Evolutionary conservation across 2,329 filamentous ascomycete species (phyloP).

Genomic region (Fusarium cyanostomum): DNA sequence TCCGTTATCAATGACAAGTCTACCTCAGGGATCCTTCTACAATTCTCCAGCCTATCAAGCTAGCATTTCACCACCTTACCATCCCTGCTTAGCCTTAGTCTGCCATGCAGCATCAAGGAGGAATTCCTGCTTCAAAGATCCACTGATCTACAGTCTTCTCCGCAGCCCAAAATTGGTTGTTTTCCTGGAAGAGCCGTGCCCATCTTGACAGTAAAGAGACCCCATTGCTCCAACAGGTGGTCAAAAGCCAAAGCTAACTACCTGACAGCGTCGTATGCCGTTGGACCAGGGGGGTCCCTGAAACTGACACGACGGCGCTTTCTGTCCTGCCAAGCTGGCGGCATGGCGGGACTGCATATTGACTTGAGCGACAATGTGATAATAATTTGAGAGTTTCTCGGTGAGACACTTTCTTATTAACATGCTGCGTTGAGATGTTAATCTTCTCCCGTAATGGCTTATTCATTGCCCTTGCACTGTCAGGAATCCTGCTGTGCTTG

Average conservation of each 20-base stretch:
- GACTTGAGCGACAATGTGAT: conserved; percentile 7
- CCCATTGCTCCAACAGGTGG: not conserved
- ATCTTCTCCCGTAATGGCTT: not conserved
- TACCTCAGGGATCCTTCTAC: conserved; percentile 5
- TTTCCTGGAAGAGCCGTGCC: not conserved
- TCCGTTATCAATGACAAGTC: conserved; percentile 1
- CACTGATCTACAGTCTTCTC: not conserved
- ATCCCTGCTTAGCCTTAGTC: not conserved
- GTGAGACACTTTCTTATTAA: conserved; percentile 1
- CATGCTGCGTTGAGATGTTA: conserved; percentile 21
- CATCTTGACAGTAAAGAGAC: not conserved
- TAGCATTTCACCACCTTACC: not conserved
- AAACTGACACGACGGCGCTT: conserved; percentile 37
- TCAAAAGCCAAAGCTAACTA: conserved; percentile 1
- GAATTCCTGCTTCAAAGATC: conserved; percentile 6
- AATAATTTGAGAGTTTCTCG: not conserved
- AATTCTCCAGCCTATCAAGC: conserved; percentile 18
- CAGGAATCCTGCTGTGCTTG: not conserved
- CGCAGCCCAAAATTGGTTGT: not conserved
- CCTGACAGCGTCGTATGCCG: conserved; percentile 20
- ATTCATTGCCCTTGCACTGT: conserved; percentile 19
- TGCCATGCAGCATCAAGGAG: not conserved
- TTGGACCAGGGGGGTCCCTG: conserved; percentile 30
- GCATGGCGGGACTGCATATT: conserved; percentile 9
- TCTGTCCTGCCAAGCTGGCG: conserved; percentile 25